phyloP scores from a whole-genome alignment of 176 grass and related monocot species.

The Olyra latifolia region DNA sequence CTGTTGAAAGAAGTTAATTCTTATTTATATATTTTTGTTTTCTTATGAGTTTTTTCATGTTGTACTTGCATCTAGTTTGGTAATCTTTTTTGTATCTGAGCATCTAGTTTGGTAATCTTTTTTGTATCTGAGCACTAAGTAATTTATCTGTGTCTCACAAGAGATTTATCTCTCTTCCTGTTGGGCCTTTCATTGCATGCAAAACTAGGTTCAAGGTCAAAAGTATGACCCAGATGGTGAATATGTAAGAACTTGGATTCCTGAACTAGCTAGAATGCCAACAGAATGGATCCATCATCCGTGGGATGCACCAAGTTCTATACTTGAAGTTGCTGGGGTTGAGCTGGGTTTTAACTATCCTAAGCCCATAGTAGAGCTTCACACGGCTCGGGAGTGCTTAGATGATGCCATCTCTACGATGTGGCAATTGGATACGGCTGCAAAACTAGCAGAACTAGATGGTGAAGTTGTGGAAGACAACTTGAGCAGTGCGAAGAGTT shows the following conservation, averaged over 20 bases:
- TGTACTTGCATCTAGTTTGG: conserved; percentile 14
- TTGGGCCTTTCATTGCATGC: conserved; percentile 25
- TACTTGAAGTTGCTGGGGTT: conserved; percentile 78
- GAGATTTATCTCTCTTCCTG: conserved; percentile 7
- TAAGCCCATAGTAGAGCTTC: conserved; percentile 70
- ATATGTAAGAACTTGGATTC: conserved; percentile 92
- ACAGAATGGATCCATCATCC: conserved; percentile 91
- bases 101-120: not conserved
- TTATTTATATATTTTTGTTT: conserved; percentile 12
- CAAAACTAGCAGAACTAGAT: conserved; percentile 50
- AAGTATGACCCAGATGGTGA: conserved; percentile 85
- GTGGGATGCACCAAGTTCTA: conserved; percentile 77
- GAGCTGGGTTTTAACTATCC: conserved; percentile 90
- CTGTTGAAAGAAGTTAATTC: not conserved
- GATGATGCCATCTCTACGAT: conserved; percentile 80
- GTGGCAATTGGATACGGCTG: conserved; percentile 83
- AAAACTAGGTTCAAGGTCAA: conserved; percentile 79
- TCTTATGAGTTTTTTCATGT: conserved; percentile 1
- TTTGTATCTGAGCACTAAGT: not conserved
- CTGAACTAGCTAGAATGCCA: conserved; percentile 90
- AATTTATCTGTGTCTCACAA: not conserved
- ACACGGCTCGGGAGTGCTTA: conserved; percentile 65
- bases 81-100: not conserved
- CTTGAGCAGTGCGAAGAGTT: conserved; percentile 58
- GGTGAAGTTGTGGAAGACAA: conserved; percentile 88